These are phyloP conservation scores for Myotisia sp. DNA, from an alignment of 2,329 filamentous ascomycete species.

Conservation along the genomic window DNA sequence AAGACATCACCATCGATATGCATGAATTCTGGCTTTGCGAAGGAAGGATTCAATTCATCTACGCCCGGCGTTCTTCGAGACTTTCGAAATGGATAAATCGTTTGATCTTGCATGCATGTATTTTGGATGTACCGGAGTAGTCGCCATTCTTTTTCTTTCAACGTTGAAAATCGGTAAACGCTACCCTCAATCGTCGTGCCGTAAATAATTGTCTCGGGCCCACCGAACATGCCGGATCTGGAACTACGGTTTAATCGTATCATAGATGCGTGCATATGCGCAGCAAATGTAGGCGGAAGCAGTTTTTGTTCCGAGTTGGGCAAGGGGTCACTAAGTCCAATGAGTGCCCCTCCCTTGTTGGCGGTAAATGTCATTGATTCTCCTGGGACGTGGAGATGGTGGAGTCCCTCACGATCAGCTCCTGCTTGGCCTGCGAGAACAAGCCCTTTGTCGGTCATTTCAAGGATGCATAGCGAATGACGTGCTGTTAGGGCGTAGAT, in stretches of 20 bases:
- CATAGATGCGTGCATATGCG: constrained; percentile 23
- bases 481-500: constrained; percentile 42
- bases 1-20: constrained; percentile 57
- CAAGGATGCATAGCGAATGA: constrained; percentile 40
- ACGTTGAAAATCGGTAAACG: constrained; percentile 52
- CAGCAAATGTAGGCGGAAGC: constrained; percentile 18
- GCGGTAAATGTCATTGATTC: constrained; percentile 35
- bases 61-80: constrained; percentile 17
- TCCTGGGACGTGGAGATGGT: constrained; percentile 27
- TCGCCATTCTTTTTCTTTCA: constrained; percentile 49
- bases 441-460: constrained; percentile 25
- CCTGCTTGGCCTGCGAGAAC: constrained; percentile 23
- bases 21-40: constrained; percentile 36
- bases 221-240: constrained; percentile 8
- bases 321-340: constrained; percentile 21
- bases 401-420: constrained; percentile 20
- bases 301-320: constrained; percentile 19
- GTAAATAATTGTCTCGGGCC: constrained; percentile 38
- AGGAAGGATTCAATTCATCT: constrained; percentile 27
- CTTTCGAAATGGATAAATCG: constrained; percentile 38
- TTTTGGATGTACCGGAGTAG: constrained; percentile 62
- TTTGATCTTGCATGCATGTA: constrained; percentile 39
- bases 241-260: constrained; percentile 16
- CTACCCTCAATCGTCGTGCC: constrained; percentile 57
- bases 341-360: constrained; percentile 39